Base-by-base conservation (phyloP, 495 filamentous ascomycete genomes). In the Penicillium ochrochloron region DNA sequence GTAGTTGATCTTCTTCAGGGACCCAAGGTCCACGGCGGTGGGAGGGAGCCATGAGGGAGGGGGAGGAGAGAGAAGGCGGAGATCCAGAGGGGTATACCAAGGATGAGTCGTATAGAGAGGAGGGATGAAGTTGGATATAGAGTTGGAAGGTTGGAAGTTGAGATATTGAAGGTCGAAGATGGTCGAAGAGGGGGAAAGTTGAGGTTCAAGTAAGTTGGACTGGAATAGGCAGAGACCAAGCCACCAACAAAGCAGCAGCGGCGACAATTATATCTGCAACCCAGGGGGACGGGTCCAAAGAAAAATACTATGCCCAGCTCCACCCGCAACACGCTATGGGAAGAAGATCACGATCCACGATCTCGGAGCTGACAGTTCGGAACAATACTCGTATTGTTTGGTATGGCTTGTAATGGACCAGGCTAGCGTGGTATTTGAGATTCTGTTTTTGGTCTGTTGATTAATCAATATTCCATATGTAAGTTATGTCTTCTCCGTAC, bases 11-110 rank as follows among this genome's bases (percentile, higher is more conserved):
- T 76, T 98, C 94, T 37, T 84, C 81, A 63, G 89, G 86, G 37
- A 92, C 90, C 94, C 94, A 98, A 46, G 94, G 94, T 53, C 94
- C 94, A 77, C 92, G 85, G 73, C 90, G 89, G 73, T 92, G 86
- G 68, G 74, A 73, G 61, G 78, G 76, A 69, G 78, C 75, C 83
- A 86, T 87, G 14, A n/a, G 66, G n/a, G 50, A 34, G 34, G 21
- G 27, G 54, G 29, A 14, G 19, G 27, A 39, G 50, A 19, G 41
- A 37, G 60, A 29, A 33, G 23, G 29, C 12, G 33, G 25, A 41
- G 37, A 17, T 41, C 14, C 14, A 41, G 37, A 41, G 50, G 31
- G 10, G 50, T 53, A 53, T 41, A 42, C 33, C 0, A 27, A 35
- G 55, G n/a, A 44, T 56, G 3, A 15, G 19, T 14, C 6, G 54